Evolutionary conservation across 2,329 filamentous ascomycete genomes (phyloP), one percentile per base, ranked within the genome.

Genomic region (Talaromyces marneffei): DNA sequence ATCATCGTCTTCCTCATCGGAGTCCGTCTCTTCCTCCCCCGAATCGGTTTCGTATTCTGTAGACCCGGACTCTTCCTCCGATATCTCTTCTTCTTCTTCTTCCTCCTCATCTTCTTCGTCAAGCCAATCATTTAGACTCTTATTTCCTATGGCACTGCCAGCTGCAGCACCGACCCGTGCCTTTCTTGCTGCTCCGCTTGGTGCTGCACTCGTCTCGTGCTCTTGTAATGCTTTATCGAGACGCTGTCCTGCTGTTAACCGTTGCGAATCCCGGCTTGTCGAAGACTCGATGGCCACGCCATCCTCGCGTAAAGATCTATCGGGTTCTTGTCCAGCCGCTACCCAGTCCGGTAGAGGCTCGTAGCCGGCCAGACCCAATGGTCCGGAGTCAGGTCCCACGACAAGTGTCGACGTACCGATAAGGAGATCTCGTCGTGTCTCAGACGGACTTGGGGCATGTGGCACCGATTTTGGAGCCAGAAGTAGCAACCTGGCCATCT

Each of bases 401-500:
- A 97, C 89, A 0, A 97, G 83, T 16, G 91, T 93, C 1, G 93
- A 86, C 2, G 91, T 94, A 10, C 94, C 94, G 0, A 99, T 81
- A 1, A 88, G 81, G 62, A 93, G 88, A 0, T 86, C 87, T 65
- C 87, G 90, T 35, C 92, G 85, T 2, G 85, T 87, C 71, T 96
- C 92, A 0, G 91, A 96, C 0, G 94, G 94, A 62, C 90, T 96
- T 0, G 92, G 92, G 0, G 90, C 89, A 63, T 96, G 91, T 0
- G 94, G 94, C 0, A 94, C 91, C 0, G 94, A 93, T 72, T 99
- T 99, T 0, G 94, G 92, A 0, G 94, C 94, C 1, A 97, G 83
- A 0, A 99, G 86, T 73, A 97, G 89, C 14, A 99, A 81, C 0
- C 89, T 92, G 2, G 94, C 94, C 16, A 99, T 84, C 73, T 97